phyloP scores from a whole-genome alignment of 1,284 basidiomycete species.

The Cystobasidiaceae sp. region DNA sequence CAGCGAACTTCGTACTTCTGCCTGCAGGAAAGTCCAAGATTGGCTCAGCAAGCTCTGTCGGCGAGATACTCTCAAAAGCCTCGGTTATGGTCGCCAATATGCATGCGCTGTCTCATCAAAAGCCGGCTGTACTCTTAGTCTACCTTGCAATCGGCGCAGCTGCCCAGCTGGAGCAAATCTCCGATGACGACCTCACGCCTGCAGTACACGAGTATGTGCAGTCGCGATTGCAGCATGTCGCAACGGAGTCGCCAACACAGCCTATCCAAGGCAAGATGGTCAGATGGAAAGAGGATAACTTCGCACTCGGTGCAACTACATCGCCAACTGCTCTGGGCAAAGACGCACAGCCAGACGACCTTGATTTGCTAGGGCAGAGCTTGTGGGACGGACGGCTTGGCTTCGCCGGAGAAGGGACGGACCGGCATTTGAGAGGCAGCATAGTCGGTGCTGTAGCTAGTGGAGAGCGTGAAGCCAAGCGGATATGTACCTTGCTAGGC shows the following conservation, averaged over 20 bases:
- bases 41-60: neutral
- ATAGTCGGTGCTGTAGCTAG: constrained; percentile 51
- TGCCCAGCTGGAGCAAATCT: constrained; percentile 33
- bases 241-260: constrained; percentile 6
- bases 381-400: constrained; percentile 50
- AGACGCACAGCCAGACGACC: constrained; percentile 51
- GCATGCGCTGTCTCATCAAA: constrained; percentile 13
- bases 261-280: constrained; percentile 45
- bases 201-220: constrained; percentile 48
- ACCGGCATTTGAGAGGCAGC: constrained; percentile 51
- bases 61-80: constrained; percentile 31
- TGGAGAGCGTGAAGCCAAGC: constrained; percentile 49
- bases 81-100: constrained; percentile 37
- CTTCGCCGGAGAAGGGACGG: constrained; percentile 55
- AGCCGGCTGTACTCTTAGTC: constrained; percentile 38
- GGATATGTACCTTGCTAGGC: constrained; percentile 41
- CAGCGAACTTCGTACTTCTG: constrained; percentile 37
- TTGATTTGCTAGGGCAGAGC: constrained; percentile 49
- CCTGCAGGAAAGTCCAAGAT: constrained; percentile 9
- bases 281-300: constrained; percentile 51
- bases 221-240: constrained; percentile 38
- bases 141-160: constrained; percentile 37
- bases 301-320: constrained; percentile 52
- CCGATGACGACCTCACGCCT: constrained; percentile 42
- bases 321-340: constrained; percentile 49